Conservation (phyloP, 106 monocot species). For the Dendrobium officinale region DNA sequence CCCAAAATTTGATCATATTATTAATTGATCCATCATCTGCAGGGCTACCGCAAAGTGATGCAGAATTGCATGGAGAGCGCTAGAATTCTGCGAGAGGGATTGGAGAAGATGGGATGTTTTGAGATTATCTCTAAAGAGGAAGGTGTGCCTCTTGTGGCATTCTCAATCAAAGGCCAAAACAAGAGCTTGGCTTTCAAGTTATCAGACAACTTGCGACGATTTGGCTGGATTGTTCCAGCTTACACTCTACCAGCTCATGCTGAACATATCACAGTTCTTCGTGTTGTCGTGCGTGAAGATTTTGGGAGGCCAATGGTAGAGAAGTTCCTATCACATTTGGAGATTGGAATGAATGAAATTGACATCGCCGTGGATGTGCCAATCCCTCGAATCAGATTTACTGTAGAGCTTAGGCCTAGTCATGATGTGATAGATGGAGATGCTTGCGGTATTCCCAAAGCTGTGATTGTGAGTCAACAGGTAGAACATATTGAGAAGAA, state of each 20-base stretch:
- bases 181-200: conserved; percentile 68
- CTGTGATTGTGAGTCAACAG: conserved; percentile 21
- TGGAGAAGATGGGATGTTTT: conserved; percentile 64
- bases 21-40: not conserved
- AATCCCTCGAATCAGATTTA: conserved; percentile 13
- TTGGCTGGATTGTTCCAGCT: conserved; percentile 95
- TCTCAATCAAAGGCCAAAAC: conserved; percentile 60
- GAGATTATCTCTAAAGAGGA: conserved; percentile 67
- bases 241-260: conserved; percentile 90
- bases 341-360: conserved; percentile 22
- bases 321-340: conserved; percentile 29
- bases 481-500: conserved; percentile 5
- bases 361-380: conserved; percentile 6
- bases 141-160: conserved; percentile 83
- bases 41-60: conserved; percentile 89
- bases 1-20: no score
- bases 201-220: conserved; percentile 62
- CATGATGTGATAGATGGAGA: conserved; percentile 1
- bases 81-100: conserved; percentile 54
- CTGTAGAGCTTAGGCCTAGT: conserved; percentile 19
- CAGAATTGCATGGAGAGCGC: conserved; percentile 82
- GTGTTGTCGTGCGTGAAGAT: conserved; percentile 80
- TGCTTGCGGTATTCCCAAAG: not conserved
- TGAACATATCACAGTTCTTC: conserved; percentile 68
- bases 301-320: conserved; percentile 54